phyloP scores from a whole-genome alignment of 2,329 filamentous ascomycete species.

The Aspergillus quadrilineatus region DNA sequence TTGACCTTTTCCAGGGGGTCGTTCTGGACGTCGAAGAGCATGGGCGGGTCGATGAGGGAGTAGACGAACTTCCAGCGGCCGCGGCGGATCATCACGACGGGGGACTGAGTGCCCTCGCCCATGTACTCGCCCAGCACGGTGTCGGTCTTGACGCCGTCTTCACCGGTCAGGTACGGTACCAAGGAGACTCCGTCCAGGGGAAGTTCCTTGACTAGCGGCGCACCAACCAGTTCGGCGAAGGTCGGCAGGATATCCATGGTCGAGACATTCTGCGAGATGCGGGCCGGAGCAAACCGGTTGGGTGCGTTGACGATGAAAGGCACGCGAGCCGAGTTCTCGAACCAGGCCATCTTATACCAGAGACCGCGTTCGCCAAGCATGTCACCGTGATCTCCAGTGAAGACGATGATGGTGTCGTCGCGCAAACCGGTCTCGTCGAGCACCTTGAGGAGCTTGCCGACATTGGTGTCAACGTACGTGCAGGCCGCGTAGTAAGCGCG shows the following conservation, averaged over 20 bases:
- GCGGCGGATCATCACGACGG: constrained; percentile 90
- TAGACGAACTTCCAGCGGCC: constrained; percentile 88
- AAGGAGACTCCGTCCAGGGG: constrained; percentile 84
- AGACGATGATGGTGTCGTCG: constrained; percentile 86
- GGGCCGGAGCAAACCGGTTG: constrained; percentile 69
- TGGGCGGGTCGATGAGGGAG: constrained; percentile 78
- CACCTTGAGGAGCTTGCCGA: constrained; percentile 75
- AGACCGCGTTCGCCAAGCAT: constrained; percentile 91
- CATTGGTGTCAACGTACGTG: constrained; percentile 90
- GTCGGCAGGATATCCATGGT: constrained; percentile 89
- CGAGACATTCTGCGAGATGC: constrained; percentile 79
- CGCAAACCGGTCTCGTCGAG: constrained; percentile 76
- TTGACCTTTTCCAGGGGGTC: constrained; percentile 80
- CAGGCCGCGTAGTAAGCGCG: constrained; percentile 91
- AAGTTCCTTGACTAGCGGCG: constrained; percentile 66
- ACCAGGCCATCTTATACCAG: constrained; percentile 98
- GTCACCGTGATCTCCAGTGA: constrained; percentile 91
- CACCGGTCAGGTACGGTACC: constrained; percentile 68
- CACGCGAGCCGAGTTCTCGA: constrained; percentile 85
- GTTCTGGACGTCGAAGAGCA: constrained; percentile 74
- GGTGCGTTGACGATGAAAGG: constrained; percentile 84
- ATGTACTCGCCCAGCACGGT: constrained; percentile 96
- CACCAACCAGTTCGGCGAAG: constrained; percentile 77
- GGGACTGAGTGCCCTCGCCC: constrained; percentile 84
- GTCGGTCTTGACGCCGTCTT: constrained; percentile 61